These are phyloP conservation scores for Nymphaea colorata DNA, from an alignment of 164 flowering plant genomes.

Conservation along the genomic window DNA sequence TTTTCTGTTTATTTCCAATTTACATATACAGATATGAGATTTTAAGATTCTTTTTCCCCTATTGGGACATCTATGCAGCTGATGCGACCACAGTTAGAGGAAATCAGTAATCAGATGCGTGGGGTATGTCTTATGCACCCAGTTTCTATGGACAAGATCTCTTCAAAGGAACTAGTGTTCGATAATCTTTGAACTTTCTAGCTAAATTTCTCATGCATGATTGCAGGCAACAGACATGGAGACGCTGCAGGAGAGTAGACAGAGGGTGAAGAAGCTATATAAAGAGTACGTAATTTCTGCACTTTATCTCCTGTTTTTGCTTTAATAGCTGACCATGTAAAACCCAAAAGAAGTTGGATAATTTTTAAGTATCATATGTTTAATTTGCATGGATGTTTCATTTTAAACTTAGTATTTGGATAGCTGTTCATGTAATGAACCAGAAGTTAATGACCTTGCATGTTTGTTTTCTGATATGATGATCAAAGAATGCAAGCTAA, in stretches of 20 bases:
- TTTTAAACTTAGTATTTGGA: not conserved
- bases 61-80: slow-evolving; percentile 28
- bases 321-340: no score
- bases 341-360: not conserved
- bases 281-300: slow-evolving; percentile 51
- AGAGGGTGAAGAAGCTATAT: slow-evolving; percentile 35
- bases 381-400: not conserved
- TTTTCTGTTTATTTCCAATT: no score
- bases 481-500: no score
- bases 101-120: slow-evolving; percentile 39
- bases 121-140: slow-evolving; percentile 22
- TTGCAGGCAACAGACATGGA: not conserved
- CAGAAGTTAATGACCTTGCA: no score
- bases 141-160: not conserved
- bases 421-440: no score
- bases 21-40: no score
- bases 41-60: no score
- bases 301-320: not conserved
- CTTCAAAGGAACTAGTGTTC: not conserved
- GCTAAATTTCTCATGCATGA: not conserved
- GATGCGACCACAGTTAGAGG: slow-evolving; percentile 69
- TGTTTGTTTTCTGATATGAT: no score
- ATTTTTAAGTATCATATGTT: not conserved
- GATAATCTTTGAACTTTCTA: not conserved
- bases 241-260: slow-evolving; percentile 34